phyloP scores from a whole-genome alignment of 2,329 filamentous ascomycete species.

The Coleophoma crateriformis region DNA sequence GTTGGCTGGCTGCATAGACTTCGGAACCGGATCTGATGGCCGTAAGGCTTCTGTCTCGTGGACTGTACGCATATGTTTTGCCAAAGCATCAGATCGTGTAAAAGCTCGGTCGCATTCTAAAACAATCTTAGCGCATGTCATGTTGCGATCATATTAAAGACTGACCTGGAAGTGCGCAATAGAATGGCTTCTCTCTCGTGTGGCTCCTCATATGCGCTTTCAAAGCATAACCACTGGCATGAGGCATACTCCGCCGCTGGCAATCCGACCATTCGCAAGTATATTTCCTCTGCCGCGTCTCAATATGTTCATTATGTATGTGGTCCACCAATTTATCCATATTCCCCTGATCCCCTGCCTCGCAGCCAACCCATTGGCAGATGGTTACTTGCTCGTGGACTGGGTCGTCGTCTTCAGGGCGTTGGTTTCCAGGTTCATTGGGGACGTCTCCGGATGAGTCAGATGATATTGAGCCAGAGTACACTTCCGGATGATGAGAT shows the following conservation, averaged over 20 bases:
- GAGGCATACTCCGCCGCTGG: conserved; percentile 77
- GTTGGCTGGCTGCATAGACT: conserved; percentile 51
- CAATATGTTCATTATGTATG: conserved; percentile 90
- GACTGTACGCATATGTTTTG: conserved; percentile 98
- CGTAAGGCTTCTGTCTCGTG: conserved; percentile 93
- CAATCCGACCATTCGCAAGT: conserved; percentile 98
- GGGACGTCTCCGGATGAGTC: conserved; percentile 86
- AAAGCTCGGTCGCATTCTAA: conserved; percentile 96
- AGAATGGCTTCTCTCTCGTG: conserved; percentile 96
- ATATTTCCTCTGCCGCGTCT: conserved; percentile 90
- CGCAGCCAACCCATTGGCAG: conserved; percentile 74
- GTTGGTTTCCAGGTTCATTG: conserved; percentile 60
- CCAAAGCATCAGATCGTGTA: conserved; percentile 88
- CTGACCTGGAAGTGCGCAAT: conserved; percentile 87
- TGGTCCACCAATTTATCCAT: conserved; percentile 81
- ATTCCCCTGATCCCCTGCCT: conserved; percentile 64
- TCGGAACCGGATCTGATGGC: conserved; percentile 70
- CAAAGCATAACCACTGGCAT: conserved; percentile 91
- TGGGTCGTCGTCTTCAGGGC: conserved; percentile 66
- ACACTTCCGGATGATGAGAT: conserved; percentile 33
- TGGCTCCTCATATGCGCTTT: conserved; percentile 98
- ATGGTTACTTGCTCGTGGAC: conserved; percentile 70
- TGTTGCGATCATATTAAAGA: neutral
- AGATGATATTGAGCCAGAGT: conserved; percentile 72
- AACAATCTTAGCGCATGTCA: conserved; percentile 13